Evolutionary conservation across 768 basidiomycete species (phyloP), one percentile per base, ranked within the genome.

Genomic region (Agaricus blazei): DNA sequence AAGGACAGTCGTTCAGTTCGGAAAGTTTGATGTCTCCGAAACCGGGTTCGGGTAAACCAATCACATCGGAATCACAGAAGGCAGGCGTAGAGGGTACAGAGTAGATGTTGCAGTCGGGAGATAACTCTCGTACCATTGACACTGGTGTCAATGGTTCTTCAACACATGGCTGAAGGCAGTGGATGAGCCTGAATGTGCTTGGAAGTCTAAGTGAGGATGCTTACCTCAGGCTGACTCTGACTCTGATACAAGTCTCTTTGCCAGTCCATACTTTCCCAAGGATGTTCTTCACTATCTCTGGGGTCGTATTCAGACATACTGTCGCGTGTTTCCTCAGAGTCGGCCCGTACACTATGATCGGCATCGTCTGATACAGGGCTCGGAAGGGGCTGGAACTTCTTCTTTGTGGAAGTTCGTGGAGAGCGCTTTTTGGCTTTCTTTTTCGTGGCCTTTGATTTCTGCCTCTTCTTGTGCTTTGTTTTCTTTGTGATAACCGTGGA

Each of bases 291-390:
- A 11, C 23, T 26, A 29, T 42, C 29, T 4, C 28, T 26, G 8
- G 11, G 19, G 28, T 38, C 41, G 15, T 43, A 19, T 0, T 52
- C 41, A 15, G 51, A 52, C 9, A 15, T 34, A 24, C 5, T 34
- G 2, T 27, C 37, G 24, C 2, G n/a, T 4, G 23, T 15, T 5
- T 50, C 36, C 12, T 27, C 36, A 27, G n/a, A 1, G 42, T 24
- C 37, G 26, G 23, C 5, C 4, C 42, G 28, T 19, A 31, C 26
- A 4, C 42, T 15, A 2, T 31, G 24, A 1, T 42, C 15, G 8
- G 27, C 42, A n/a, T 40, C 40, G 26, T 54, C 38, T 7, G 46
- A 54, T 1, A 54, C 31, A 23, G 52, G 52, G 36, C 52, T 54
- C 23, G 52, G 52, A 1, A 46, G 46, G 27, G 29, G 37, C 38